phyloP scores from a whole-genome alignment of 1,139 yeast species.

The Yamadazyma buinensis region DNA sequence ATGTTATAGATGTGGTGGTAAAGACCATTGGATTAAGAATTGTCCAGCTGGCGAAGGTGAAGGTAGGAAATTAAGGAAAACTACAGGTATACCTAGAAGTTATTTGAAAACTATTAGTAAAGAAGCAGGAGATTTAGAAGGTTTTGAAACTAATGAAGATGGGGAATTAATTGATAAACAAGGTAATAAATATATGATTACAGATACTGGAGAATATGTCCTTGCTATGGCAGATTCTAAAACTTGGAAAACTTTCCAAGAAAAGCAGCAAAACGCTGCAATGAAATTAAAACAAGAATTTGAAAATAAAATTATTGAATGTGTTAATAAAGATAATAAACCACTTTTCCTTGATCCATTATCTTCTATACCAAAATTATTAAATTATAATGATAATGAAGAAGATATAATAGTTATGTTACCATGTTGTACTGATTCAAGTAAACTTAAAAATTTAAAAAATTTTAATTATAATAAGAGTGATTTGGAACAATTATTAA shows the following conservation, averaged over 20 bases:
- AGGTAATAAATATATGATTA: conserved; percentile 75
- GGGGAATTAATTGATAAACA: conserved; percentile 55
- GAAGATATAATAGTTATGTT: conserved; percentile 70
- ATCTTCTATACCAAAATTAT: conserved; percentile 57
- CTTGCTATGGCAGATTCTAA: conserved; percentile 90
- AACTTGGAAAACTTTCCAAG: conserved; percentile 87
- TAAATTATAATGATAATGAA: conserved; percentile 27
- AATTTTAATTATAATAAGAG: conserved; percentile 39
- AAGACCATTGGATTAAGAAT: conserved; percentile 94
- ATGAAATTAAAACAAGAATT: conserved; percentile 46
- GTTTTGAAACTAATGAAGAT: conserved; percentile 43
- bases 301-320: conserved; percentile 31
- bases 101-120: conserved; percentile 73
- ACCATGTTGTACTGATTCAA: conserved; percentile 66
- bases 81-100: conserved; percentile 96
- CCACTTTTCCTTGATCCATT: conserved; percentile 53
- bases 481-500: conserved; percentile 62
- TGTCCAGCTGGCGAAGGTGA: conserved; percentile 95
- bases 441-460: conserved; percentile 51
- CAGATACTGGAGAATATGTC: conserved; percentile 94
- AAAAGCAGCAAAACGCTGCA: conserved; percentile 53
- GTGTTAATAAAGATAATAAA: conserved; percentile 41
- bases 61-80: conserved; percentile 83
- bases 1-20: conserved; percentile 94
- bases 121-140: conserved; percentile 50